phyloP scores from a whole-genome alignment of 169 alveolate genomes.

The Plasmodium falciparum region DNA sequence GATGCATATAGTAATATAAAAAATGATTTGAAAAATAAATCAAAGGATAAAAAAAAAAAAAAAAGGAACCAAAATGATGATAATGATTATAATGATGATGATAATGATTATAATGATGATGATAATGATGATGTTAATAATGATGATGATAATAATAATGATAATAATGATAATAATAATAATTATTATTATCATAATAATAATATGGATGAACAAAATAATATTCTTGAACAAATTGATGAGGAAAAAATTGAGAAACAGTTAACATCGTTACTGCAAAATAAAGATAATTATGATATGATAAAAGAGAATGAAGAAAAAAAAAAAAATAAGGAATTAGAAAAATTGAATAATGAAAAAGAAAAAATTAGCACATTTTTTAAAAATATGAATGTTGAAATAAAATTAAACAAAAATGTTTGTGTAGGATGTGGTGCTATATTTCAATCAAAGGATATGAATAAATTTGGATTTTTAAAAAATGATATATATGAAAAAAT shows the following conservation, averaged over 20 bases:
- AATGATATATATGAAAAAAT: constrained; percentile 44
- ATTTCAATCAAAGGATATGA: constrained; percentile 72
- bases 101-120: neutral
- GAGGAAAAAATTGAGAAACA: constrained; percentile 35
- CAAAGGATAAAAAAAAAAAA: neutral
- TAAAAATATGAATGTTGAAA: constrained; percentile 38
- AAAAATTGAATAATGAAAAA: constrained; percentile 24
- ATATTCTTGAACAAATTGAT: neutral
- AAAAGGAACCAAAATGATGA: constrained; percentile 14
- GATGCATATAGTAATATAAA: constrained; percentile 19
- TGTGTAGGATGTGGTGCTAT: constrained; percentile 85
- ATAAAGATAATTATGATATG: constrained; percentile 6
- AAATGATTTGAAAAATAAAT: constrained; percentile 1
- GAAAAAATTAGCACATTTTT: constrained; percentile 39
- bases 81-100: neutral
- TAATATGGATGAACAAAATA: neutral
- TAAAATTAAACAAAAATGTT: constrained; percentile 25
- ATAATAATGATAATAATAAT: neutral
- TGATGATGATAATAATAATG: neutral
- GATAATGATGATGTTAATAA: neutral
- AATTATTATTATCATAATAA: neutral
- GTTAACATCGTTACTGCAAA: constrained; percentile 10
- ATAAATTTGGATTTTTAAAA: constrained; percentile 54
- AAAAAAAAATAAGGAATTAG: constrained; percentile 10
- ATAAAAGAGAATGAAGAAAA: neutral